Base-by-base conservation (phyloP, 2,329 filamentous ascomycete genomes). In the Nigrograna mackinnonii region DNA sequence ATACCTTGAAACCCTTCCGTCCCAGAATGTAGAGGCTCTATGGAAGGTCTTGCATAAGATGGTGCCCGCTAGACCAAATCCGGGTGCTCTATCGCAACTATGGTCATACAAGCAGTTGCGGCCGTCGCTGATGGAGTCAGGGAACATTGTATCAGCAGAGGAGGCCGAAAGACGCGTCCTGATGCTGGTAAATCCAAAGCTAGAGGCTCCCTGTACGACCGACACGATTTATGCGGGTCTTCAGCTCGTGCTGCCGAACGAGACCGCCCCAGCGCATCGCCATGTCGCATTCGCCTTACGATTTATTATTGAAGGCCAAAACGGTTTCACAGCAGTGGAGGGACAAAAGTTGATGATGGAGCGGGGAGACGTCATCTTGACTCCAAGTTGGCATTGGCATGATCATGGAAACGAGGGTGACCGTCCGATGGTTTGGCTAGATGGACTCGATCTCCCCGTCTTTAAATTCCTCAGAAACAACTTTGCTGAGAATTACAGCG, bases 321-420 rank as follows among this genome's bases (percentile, higher is more conserved):
- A n/a, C n/a, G 78, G 79, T 0, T 82, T 80, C 53, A 82, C 79
- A 0, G 78, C 79, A 1, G 76, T 82, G 0, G 75, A 79, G 30
- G 78, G 79, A 6, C 64, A 69, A 34, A 72, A 76, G 39, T 75
- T 82, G 51, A 58, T 64, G 2, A 74, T 82, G 52, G 50, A 66
- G 20, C 67, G 72, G 3, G 78, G 79, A 4, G 79, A 82, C 47
- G 74, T 82, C 3, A 75, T 82, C 13, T 58, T 81, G 2, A 82
- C 79, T 0, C 79, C 79, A 0, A 74, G 70, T 0, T 82, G 79
- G 79, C 74, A 79, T 52, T 82, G 75, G 70, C 79, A 82, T 46
- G 79, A 82, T 43, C 79, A 82, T 43, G 79, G 79, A 5, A 80
- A 81, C 32, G 77, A 82, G 39, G 74, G 77, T 16, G 61, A 67